Evolutionary conservation across 2,329 filamentous ascomycete species (phyloP).

Genomic region (Aureobasidium zeae): DNA sequence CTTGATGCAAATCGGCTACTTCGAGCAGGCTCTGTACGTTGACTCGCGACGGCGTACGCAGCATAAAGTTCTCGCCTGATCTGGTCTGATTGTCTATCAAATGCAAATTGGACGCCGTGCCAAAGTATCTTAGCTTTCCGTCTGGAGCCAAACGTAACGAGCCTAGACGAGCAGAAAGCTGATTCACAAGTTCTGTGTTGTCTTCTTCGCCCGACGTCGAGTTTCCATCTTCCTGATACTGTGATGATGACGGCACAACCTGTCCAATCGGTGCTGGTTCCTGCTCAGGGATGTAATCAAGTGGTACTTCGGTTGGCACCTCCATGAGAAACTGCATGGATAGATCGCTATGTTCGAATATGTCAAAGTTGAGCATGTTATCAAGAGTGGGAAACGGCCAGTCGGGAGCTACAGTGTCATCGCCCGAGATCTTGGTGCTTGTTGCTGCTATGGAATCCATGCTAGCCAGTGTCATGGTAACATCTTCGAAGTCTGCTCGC

Average conservation of each 20-base stretch:
- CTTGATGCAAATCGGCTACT: slow-evolving; percentile 34
- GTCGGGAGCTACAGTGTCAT: slow-evolving; percentile 17
- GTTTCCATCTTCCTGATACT: neutral
- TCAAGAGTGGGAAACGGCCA: slow-evolving; percentile 16
- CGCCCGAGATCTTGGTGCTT: neutral
- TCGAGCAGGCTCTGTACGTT: slow-evolving; percentile 28
- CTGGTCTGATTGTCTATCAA: slow-evolving; percentile 28
- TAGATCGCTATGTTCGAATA: neutral
- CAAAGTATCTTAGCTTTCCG: slow-evolving; percentile 38
- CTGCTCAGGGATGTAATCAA: neutral
- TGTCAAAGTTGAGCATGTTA: slow-evolving; percentile 9
- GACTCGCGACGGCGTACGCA: slow-evolving; percentile 32
- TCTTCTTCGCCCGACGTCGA: slow-evolving; percentile 18
- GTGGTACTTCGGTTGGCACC: neutral
- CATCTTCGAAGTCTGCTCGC: neutral
- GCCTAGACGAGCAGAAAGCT: slow-evolving; percentile 37
- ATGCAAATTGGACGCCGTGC: slow-evolving; percentile 38
- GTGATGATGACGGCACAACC: neutral
- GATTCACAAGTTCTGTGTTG: slow-evolving; percentile 33
- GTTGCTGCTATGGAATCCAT: neutral
- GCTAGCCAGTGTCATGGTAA: neutral
- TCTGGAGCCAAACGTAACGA: slow-evolving; percentile 36
- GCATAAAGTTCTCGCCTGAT: slow-evolving; percentile 26
- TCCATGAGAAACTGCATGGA: slow-evolving; percentile 1
- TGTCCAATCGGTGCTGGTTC: neutral